Percentiles rank a stretch among this genome's conserved stretches.
Evolutionary conservation across 331 rosid genomes (phyloP).

Genomic region (Pyrus hybrid): DNA sequence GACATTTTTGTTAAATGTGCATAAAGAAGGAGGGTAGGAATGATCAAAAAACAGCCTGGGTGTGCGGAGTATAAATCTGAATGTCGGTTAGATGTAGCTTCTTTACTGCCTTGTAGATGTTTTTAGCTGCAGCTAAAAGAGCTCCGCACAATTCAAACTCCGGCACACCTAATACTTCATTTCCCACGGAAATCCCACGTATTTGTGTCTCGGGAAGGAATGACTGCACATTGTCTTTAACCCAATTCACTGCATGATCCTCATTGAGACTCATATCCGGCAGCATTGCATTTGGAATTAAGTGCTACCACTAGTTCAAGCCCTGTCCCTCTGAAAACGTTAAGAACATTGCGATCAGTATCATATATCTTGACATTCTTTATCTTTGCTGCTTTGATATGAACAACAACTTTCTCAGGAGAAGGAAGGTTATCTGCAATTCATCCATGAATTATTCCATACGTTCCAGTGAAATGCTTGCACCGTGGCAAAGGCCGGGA

Average conservation of each 20-base stretch:
- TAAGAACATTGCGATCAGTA: constrained; percentile 67
- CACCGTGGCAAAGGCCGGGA: constrained; percentile 34
- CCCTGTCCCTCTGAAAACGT: constrained; percentile 74
- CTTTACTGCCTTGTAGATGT: constrained; percentile 58
- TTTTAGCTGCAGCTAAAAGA: constrained; percentile 67
- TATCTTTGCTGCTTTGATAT: constrained; percentile 72
- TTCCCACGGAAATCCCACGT: constrained; percentile 73
- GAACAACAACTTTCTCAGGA: constrained; percentile 65
- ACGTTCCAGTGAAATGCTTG: constrained; percentile 70
- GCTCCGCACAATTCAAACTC: constrained; percentile 44
- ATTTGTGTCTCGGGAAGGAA: constrained; percentile 57
- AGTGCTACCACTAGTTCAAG: constrained; percentile 66
- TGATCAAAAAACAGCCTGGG: constrained; percentile 53
- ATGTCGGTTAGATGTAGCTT: constrained; percentile 38
- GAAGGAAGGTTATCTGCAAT: constrained; percentile 75
- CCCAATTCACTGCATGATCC: constrained; percentile 72
- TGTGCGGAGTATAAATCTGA: constrained; percentile 60
- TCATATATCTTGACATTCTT: constrained; percentile 65
- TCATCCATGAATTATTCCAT: constrained; percentile 81
- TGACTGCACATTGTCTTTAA: constrained; percentile 63
- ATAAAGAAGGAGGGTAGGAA: constrained; percentile 58
- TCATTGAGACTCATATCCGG: constrained; percentile 52
- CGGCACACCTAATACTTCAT: constrained; percentile 63
- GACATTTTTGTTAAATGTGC: constrained; percentile 44
- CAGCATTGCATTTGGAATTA: constrained; percentile 42